Conservation (phyloP, 2,329 filamentous ascomycete genomes). For the Ramichloridium luteum region DNA sequence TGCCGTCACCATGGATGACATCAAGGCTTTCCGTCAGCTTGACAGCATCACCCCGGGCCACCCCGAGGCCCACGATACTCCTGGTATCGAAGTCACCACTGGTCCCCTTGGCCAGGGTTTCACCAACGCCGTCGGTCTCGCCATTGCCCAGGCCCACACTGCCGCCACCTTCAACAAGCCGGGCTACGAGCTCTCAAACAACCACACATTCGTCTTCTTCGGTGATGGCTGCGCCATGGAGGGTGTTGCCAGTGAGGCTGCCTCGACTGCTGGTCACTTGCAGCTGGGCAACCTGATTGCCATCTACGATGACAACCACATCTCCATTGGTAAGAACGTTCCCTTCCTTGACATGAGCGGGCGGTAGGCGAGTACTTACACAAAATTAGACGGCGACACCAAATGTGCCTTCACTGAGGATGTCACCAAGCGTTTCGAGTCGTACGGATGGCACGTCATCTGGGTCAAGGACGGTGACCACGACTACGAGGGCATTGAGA, state of each 20-base stretch:
- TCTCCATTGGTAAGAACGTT: conserved; percentile 54
- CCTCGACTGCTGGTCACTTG: conserved; percentile 84
- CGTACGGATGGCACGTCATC: conserved; percentile 91
- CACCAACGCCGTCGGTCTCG: conserved; percentile 92
- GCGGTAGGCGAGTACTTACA: not conserved
- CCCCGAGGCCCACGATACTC: conserved; percentile 91
- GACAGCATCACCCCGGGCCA: conserved; percentile 86
- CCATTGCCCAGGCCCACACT: conserved; percentile 88
- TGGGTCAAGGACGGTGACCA: conserved; percentile 77
- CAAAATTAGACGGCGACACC: conserved; percentile 68
- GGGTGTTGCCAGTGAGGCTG: conserved; percentile 88
- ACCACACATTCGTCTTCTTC: conserved; percentile 95
- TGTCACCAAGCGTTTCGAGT: conserved; percentile 83
- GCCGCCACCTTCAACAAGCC: conserved; percentile 93
- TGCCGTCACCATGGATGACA: conserved; percentile 69
- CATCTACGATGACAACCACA: conserved; percentile 98
- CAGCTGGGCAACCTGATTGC: conserved; percentile 95
- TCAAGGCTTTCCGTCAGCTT: conserved; percentile 83
- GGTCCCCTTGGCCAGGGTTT: conserved; percentile 96
- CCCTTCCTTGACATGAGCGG: no score
- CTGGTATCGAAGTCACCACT: conserved; percentile 94
- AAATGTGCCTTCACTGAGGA: conserved; percentile 96
- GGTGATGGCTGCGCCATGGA: conserved; percentile 99
- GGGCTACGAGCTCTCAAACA: conserved; percentile 79
- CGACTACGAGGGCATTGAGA: conserved; percentile 78